These are phyloP conservation scores for Pyrenophora seminiperda DNA, from an alignment of 2,329 filamentous ascomycete species.

Conservation along the genomic window DNA sequence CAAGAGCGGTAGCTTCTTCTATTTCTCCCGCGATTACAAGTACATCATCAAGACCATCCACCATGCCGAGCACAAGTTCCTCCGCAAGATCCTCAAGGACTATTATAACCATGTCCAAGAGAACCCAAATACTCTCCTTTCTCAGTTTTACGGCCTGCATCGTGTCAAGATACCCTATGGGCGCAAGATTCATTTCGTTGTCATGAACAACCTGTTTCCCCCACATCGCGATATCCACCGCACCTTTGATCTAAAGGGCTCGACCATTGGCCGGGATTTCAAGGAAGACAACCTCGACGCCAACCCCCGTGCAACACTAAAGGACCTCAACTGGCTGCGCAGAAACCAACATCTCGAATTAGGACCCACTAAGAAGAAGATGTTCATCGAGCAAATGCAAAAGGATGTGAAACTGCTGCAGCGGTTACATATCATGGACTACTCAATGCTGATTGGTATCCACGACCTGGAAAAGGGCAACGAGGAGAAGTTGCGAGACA, in stretches of 20 bases:
- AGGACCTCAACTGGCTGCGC: slow-evolving; percentile 95
- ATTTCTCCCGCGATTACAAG: slow-evolving; percentile 99
- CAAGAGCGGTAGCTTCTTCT: slow-evolving; percentile 99
- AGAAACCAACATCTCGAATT: slow-evolving; percentile 84
- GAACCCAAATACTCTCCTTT: slow-evolving; percentile 95
- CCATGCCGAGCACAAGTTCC: slow-evolving; percentile 87
- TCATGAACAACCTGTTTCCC: slow-evolving; percentile 99
- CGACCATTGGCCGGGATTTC: slow-evolving; percentile 90
- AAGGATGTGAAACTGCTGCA: slow-evolving; percentile 86
- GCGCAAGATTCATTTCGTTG: slow-evolving; percentile 97
- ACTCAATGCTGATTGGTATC: slow-evolving; percentile 91
- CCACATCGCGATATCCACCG: slow-evolving; percentile 96
- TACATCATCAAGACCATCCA: slow-evolving; percentile 99
- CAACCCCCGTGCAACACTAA: slow-evolving; percentile 91
- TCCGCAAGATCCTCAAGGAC: slow-evolving; percentile 81
- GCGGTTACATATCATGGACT: slow-evolving; percentile 95
- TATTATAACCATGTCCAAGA: slow-evolving; percentile 92
- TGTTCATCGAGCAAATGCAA: slow-evolving; percentile 88
- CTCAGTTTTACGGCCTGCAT: slow-evolving; percentile 96
- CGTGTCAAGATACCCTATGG: slow-evolving; percentile 98
- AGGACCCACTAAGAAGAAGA: slow-evolving; percentile 82
- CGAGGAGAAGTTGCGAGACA: slow-evolving; percentile 87
- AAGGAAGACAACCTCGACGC: slow-evolving; percentile 83
- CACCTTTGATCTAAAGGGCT: slow-evolving; percentile 96
- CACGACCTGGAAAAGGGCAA: slow-evolving; percentile 91